Base-by-base conservation (phyloP, 1,284 basidiomycete species). In the Ceratorhiza oryzae-sativae region DNA sequence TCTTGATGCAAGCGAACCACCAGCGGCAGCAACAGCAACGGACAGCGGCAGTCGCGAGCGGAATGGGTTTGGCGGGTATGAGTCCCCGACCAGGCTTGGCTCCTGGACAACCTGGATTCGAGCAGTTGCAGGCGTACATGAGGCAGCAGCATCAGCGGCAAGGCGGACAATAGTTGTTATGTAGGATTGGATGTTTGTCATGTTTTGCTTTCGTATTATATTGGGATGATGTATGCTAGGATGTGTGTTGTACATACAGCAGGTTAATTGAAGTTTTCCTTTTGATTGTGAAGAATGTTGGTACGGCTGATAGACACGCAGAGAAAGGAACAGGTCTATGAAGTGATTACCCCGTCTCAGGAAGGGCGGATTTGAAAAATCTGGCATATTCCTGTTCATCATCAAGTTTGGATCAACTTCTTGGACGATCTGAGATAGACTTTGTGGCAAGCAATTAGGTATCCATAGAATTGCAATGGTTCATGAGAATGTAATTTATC, bases 81-180 rank as follows among this genome's bases (percentile, higher is more conserved):
- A 32, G n/a, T 20, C 41, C 6, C n/a, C 42, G 42, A 18, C 42
- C 42, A 10, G 42, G 9, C n/a, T 3, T 45, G 4, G 42, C 23
- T 25, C 25, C 51, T 20, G 55, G 25, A 13, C 67, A 70, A 20
- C 67, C 67, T 32, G 30, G 67, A 30, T 59, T 70, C 15, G 67
- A 70, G 48, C 67, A 70, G 13, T n/a, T 70, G n/a, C 67, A 70
- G 67, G 53, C 51, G 51, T 70, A 32, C 25, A 58, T 70, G 53
- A 42, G 67, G 27, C 51, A 70, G n/a, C 67, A 70, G 67, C 67
- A 70, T n/a, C 67, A 70, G 36, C 30, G 51, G 55, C 65, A 70
- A 46, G 51, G 39, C 4, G 46, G 49, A 18, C 51, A 67, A 23
- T 45, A 51, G 51, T 49, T 55, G n/a, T n/a, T n/a, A n/a, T 39